Evolutionary conservation across 495 filamentous ascomycete species (phyloP).

Genomic region (Neurospora sp.): DNA sequence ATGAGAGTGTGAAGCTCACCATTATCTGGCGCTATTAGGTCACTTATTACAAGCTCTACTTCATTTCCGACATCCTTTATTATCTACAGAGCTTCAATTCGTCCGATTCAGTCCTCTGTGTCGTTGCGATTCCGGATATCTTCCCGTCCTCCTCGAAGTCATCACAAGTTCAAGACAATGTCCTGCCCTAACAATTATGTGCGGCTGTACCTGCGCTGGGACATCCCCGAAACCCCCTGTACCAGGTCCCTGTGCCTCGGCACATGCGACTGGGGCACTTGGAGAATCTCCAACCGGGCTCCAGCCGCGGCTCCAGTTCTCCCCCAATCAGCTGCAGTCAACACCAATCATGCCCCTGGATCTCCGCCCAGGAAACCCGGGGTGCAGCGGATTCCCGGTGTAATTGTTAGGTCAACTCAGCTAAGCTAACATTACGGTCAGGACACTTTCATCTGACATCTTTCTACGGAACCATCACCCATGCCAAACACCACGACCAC

Average conservation of each 20-base stretch:
- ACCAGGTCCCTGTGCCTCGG: slow-evolving; percentile 18
- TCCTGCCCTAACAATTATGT: not conserved
- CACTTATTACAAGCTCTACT: too few relatives aligned
- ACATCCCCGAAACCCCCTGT: not conserved
- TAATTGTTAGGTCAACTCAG: not conserved
- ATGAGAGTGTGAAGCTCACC: not conserved
- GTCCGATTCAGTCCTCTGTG: rapidly evolving
- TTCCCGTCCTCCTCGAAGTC: too few relatives aligned
- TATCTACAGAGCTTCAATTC: not conserved
- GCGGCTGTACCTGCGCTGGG: not conserved
- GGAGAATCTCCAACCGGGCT: not conserved
- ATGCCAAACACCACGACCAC: not conserved
- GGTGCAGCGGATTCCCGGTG: not conserved
- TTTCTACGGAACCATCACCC: not conserved
- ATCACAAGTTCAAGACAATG: too few relatives aligned
- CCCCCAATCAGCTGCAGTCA: not conserved
- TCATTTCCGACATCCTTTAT: too few relatives aligned
- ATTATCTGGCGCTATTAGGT: too few relatives aligned
- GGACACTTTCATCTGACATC: not conserved
- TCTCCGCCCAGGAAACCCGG: not conserved
- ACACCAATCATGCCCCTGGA: not conserved
- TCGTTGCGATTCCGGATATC: not conserved
- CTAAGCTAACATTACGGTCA: not conserved
- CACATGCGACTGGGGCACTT: slow-evolving; percentile 20
- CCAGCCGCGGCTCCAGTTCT: too few relatives aligned